These are phyloP conservation scores for Graphiopsis chlorocephala DNA, from an alignment of 2,329 filamentous ascomycete genomes.

Conservation along the genomic window DNA sequence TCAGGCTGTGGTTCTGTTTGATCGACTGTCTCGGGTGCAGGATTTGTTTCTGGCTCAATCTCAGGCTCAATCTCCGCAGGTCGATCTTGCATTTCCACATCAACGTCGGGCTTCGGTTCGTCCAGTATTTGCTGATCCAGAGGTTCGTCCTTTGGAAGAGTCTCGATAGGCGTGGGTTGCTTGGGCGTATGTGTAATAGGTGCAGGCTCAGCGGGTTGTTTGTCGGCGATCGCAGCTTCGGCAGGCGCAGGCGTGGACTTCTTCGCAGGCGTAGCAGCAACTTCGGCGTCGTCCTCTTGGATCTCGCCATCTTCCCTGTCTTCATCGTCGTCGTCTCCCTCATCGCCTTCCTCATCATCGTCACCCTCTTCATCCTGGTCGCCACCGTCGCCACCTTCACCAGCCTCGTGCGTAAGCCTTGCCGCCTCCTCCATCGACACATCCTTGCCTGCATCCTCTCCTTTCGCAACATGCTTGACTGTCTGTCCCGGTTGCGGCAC, in stretches of 20 bases:
- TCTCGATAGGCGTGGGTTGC: background rate
- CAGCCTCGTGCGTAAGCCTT: constrained; percentile 43
- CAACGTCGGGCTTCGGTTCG: background rate
- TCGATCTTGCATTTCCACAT: constrained; percentile 8
- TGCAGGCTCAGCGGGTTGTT: background rate
- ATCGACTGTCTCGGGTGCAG: background rate
- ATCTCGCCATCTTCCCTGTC: constrained; percentile 38
- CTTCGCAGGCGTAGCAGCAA: constrained; percentile 20
- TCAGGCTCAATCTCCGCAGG: background rate
- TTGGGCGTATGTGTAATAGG: background rate
- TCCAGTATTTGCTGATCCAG: background rate
- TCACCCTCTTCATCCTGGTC: constrained; percentile 49
- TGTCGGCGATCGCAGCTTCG: background rate
- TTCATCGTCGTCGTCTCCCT: constrained; percentile 46
- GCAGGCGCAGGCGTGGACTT: constrained; percentile 12
- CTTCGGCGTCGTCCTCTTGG: constrained; percentile 29
- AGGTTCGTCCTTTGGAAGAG: background rate
- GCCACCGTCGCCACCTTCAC: constrained; percentile 46
- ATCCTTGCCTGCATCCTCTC: constrained; percentile 34
- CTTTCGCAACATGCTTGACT: constrained; percentile 36
- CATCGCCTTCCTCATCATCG: constrained; percentile 44
- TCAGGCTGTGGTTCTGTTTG: background rate
- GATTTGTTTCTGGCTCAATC: background rate
- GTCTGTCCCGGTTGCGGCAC: constrained; percentile 33
- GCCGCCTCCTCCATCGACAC: constrained; percentile 38